Base-by-base conservation (phyloP, 2,329 filamentous ascomycete species). In the Diaporthe velutina region DNA sequence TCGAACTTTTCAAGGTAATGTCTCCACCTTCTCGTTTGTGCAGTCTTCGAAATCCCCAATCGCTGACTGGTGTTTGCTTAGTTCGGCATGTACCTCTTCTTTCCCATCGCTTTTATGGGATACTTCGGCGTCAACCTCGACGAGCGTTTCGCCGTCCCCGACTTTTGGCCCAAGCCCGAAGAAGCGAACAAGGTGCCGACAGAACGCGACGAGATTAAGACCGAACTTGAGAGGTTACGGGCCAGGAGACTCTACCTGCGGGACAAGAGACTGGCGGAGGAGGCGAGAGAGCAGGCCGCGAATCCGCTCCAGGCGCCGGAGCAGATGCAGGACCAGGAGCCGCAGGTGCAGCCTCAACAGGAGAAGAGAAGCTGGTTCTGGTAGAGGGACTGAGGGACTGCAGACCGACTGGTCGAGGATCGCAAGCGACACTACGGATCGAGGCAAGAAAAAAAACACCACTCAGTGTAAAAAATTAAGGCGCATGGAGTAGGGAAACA, bases 41-140 rank as follows among this genome's bases (percentile, higher is more conserved):
- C 68, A 33, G 13, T 13, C 40, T 54, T 50, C 45, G 74, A 74
- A 40, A 28, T 30, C 25, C n/a, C 15, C 68, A 40, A n/a, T 60
- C 67, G 15, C 72, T 71, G 67, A 70, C 72, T 70, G 57, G 61
- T 28, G 8, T 52, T 72, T 25, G 38, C 38, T 22, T 77, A 98
- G 96, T 99, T 99, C 84, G 96, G 96, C 87, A 94, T 97, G 90
- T 99, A 99, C 88, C 93, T 99, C 87, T 93, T 98, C 90, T 99
- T 99, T 86, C 97, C 97, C 25, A 98, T 99, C 81, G 95, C 95
- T 80, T 96, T 97, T 88, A 99, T 99, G 97, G 98, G 97, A 89
- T 99, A 99, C 88, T 99, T 98, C 85, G 97, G 97, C 83, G 98
- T 96, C 73, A 99, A 99, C 85, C 94, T 99, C 82, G 97, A 99